These are phyloP conservation scores for Pichia sp. DNA, from an alignment of 1,139 yeast genomes.

Conservation along the genomic window DNA sequence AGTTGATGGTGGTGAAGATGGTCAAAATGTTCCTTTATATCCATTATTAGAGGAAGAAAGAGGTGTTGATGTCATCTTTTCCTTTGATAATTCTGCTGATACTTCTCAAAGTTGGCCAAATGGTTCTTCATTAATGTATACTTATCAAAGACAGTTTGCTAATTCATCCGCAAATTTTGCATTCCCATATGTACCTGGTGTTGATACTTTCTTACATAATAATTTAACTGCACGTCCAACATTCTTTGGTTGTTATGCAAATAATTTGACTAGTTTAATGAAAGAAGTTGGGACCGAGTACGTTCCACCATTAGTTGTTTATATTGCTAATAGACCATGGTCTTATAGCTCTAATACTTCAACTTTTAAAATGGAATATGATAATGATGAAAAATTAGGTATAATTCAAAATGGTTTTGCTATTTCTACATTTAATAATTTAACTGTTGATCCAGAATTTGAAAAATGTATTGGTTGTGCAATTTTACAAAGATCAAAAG, in stretches of 20 bases:
- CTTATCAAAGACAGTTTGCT: conserved; percentile 59
- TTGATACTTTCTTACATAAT: conserved; percentile 50
- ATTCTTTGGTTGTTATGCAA: conserved; percentile 80
- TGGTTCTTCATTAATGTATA: conserved; percentile 61
- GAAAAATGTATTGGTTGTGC: conserved; percentile 86
- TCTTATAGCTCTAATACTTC: conserved; percentile 63
- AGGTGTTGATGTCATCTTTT: conserved; percentile 71
- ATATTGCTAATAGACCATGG: conserved; percentile 73
- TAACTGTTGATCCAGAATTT: conserved; percentile 70
- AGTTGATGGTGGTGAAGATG: conserved; percentile 90
- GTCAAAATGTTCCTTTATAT: conserved; percentile 68
- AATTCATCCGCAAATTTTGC: conserved; percentile 56
- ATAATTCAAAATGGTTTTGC: conserved; percentile 80
- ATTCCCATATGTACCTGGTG: conserved; percentile 86
- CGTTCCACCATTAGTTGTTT: conserved; percentile 70
- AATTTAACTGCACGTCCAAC: conserved; percentile 65
- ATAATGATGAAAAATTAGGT: conserved; percentile 48
- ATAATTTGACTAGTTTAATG: conserved; percentile 50
- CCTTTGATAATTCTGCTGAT: conserved; percentile 84
- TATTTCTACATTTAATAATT: conserved; percentile 63
- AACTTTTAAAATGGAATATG: conserved; percentile 62
- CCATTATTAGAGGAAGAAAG: conserved; percentile 72
- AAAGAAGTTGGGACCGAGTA: conserved; percentile 29
- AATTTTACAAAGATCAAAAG: conserved; percentile 73
- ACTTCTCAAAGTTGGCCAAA: conserved; percentile 66